Evolutionary conservation across 169 alveolate genomes (phyloP).

Genomic region (Eimeria sp.): DNA sequence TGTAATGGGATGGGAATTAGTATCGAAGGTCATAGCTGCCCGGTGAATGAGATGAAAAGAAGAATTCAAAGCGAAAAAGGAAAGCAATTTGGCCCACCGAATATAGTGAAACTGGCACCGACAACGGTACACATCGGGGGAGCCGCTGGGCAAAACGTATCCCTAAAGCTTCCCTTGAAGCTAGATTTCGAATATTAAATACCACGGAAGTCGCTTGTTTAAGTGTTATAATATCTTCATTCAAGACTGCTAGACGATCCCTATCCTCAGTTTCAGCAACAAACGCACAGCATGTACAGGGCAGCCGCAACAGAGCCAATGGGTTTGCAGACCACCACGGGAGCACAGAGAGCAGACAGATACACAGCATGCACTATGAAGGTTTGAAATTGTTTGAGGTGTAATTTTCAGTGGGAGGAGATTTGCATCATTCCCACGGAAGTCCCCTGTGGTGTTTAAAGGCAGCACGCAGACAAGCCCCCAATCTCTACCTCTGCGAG

Average conservation of each 20-base stretch:
- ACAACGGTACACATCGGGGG: constrained; percentile 38
- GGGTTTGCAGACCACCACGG: constrained; percentile 9
- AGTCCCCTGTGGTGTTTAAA: background rate
- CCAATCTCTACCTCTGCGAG: background rate
- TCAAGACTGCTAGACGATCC: background rate
- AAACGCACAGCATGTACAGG: background rate
- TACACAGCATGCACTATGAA: background rate
- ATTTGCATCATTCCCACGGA: background rate
- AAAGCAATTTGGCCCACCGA: background rate
- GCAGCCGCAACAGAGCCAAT: constrained; percentile 57
- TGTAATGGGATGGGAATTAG: background rate
- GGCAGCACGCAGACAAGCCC: constrained; percentile 28
- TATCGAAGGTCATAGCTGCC: background rate
- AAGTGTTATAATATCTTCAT: background rate
- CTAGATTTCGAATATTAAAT: background rate
- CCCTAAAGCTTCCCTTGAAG: background rate
- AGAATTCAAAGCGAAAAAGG: background rate
- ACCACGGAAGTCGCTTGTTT: background rate
- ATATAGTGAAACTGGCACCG: background rate
- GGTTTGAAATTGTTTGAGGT: background rate
- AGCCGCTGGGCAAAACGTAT: constrained; percentile 24
- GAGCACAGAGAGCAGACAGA: background rate
- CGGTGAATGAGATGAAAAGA: background rate
- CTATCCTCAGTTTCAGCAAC: background rate
- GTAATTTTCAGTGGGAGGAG: background rate